phyloP scores from a whole-genome alignment of 768 basidiomycete species.

The Stropharia rugosoannulata region DNA sequence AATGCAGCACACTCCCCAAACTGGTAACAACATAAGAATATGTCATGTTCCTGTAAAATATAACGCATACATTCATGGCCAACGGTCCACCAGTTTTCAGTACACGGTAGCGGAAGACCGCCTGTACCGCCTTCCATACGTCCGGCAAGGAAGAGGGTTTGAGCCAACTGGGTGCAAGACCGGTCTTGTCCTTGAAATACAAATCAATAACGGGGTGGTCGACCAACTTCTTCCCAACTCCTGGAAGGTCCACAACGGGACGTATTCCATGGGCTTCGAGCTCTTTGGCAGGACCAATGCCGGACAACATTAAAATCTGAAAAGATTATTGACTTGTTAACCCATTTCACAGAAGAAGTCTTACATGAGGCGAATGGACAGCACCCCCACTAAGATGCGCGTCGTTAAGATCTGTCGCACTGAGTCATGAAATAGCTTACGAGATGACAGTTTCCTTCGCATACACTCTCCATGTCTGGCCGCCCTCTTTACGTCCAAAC shows the following conservation, averaged over 20 bases:
- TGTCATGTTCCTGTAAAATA: neutral
- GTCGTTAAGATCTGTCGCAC: neutral
- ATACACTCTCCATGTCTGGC: conserved; percentile 40
- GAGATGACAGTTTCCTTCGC: conserved; percentile 65
- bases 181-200: conserved; percentile 50
- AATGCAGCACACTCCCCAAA: conserved; percentile 60
- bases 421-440: conserved; percentile 34
- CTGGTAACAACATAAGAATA: conserved; percentile 18
- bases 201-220: conserved; percentile 69
- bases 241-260: conserved; percentile 61
- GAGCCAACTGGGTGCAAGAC: conserved; percentile 41
- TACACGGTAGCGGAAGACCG: conserved; percentile 40
- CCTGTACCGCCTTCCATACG: conserved; percentile 24
- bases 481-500: conserved; percentile 40
- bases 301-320: conserved; percentile 71
- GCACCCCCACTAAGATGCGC: conserved; percentile 21
- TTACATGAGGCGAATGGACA: conserved; percentile 13
- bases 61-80: conserved; percentile 47
- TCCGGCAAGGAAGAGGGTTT: conserved; percentile 29
- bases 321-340: neutral
- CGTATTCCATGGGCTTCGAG: conserved; percentile 55
- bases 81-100: conserved; percentile 47
- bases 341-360: neutral
- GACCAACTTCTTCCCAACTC: conserved; percentile 71
- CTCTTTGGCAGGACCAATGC: conserved; percentile 67